Evolutionary conservation across 805 yeast species (phyloP).

Genomic region (Myxozyma mucilagina): DNA sequence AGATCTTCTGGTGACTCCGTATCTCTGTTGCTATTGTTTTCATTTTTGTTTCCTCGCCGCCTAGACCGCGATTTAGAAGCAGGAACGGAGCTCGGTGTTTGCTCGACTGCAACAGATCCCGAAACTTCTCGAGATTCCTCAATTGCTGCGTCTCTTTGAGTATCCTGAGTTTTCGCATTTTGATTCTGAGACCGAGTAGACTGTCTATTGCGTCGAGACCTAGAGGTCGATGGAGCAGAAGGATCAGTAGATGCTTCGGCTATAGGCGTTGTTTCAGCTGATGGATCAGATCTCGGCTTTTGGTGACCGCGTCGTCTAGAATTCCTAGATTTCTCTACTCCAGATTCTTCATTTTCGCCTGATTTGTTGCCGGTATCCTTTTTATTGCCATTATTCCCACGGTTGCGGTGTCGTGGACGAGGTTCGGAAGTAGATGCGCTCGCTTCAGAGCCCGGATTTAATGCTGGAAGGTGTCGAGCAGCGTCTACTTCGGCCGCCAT

Average conservation of each 20-base stretch:
- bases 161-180: not conserved
- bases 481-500: slow-evolving; percentile 14
- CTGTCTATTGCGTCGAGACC: not conserved
- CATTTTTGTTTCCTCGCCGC: slow-evolving; percentile 1
- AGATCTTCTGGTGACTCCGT: not conserved
- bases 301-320: slow-evolving; percentile 4
- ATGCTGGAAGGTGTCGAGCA: not conserved
- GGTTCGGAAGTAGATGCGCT: not conserved
- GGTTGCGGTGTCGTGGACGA: not conserved
- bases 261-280: not conserved
- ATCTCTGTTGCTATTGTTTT: not conserved
- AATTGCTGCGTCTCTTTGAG: too few relatives aligned
- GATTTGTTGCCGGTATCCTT: not conserved
- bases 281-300: not conserved
- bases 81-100: too few relatives aligned
- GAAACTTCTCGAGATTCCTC: too few relatives aligned
- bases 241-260: not conserved
- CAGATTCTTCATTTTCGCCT: not conserved
- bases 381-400: not conserved
- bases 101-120: too few relatives aligned
- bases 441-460: not conserved
- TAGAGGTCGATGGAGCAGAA: not conserved
- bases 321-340: not conserved
- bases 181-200: not conserved
- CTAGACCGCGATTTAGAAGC: too few relatives aligned